Base-by-base conservation (phyloP, 2,329 filamentous ascomycete species). In the Myriosclerotinia curreyana region DNA sequence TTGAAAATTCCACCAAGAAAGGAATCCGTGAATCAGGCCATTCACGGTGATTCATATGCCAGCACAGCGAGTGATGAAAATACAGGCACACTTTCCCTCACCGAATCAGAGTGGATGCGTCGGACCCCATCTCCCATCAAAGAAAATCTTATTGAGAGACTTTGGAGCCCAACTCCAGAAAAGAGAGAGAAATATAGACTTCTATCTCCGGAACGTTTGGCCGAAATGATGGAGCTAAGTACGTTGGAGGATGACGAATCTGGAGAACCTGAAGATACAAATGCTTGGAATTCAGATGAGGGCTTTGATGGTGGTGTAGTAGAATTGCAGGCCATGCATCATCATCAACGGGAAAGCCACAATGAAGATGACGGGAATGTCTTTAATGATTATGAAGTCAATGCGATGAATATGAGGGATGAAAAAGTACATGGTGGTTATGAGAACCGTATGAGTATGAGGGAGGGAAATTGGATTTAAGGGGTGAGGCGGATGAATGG, bases 71-170 rank as follows among this genome's bases (percentile, higher is more conserved):
- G 60, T 8, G 53, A 67, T 9, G 55, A 63, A 7, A 61, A 67
- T 15, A 61, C 60, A n/a, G 61, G 64, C 5, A 65, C 66, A 14
- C n/a, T 70, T 14, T 67, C 69, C 3, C 44, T 71, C 5, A 68
- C 68, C 7, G 70, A 72, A 54, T 68, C 69, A 2, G 69, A 72
- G 44, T 72, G 70, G 70, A 70, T 72, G 70, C 66, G 66, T 40
- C 65, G 66, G 38, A 69, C 70, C 1, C 70, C 69, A 5, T 69
- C 68, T 22, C 69, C 69, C 3, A 36, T 59, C 6, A 61, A 56
- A 46, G 44, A 56, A 14, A 49, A 28, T 51, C 34, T 58, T 12
- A 31, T 62, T 14, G 56, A 48, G 40, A 58, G 42, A 42, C 15
- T 66, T 1, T 62, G 64, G 54, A 68, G 61, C 38, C 64, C 65